Evolutionary conservation across 2,329 filamentous ascomycete genomes (phyloP).

Genomic region (Annulohypoxylon truncatum): DNA sequence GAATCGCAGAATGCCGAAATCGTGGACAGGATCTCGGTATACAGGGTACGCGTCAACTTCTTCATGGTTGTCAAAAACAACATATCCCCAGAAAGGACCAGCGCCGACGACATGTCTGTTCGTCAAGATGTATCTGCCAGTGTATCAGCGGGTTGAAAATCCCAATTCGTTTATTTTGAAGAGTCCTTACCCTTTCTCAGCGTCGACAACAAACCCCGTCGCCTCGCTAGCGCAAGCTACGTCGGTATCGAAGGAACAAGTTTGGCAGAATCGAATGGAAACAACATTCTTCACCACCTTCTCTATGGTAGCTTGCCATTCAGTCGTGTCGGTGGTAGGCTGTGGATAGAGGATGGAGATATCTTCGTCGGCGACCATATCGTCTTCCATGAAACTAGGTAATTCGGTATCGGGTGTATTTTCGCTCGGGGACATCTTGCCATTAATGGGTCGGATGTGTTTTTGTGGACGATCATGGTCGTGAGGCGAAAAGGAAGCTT

Average conservation of each 20-base stretch:
- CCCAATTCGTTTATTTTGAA: neutral
- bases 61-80: slow-evolving; percentile 98
- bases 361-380: slow-evolving; percentile 56
- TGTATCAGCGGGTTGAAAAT: slow-evolving; percentile 22
- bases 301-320: slow-evolving; percentile 97
- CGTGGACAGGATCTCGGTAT: slow-evolving; percentile 97
- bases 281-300: slow-evolving; percentile 94
- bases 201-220: slow-evolving; percentile 97
- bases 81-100: slow-evolving; percentile 97
- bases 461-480: slow-evolving; percentile 57
- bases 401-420: slow-evolving; percentile 59
- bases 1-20: slow-evolving; percentile 97
- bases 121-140: slow-evolving; percentile 77
- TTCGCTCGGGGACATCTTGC: slow-evolving; percentile 61
- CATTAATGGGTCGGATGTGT: slow-evolving; percentile 59
- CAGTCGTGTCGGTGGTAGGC: slow-evolving; percentile 70
- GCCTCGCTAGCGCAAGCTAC: slow-evolving; percentile 92
- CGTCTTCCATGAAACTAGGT: slow-evolving; percentile 50
- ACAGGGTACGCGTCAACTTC: slow-evolving; percentile 95
- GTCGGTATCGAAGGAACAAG: slow-evolving; percentile 98
- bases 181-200: slow-evolving; percentile 73
- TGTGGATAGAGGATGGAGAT: slow-evolving; percentile 54
- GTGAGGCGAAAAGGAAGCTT: slow-evolving; percentile 59
- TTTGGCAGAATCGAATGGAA: slow-evolving; percentile 99
- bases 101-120: slow-evolving; percentile 94